These are phyloP conservation scores for Stereocaulon alpinum DNA, from an alignment of 495 filamentous ascomycete species.

Conservation along the genomic window DNA sequence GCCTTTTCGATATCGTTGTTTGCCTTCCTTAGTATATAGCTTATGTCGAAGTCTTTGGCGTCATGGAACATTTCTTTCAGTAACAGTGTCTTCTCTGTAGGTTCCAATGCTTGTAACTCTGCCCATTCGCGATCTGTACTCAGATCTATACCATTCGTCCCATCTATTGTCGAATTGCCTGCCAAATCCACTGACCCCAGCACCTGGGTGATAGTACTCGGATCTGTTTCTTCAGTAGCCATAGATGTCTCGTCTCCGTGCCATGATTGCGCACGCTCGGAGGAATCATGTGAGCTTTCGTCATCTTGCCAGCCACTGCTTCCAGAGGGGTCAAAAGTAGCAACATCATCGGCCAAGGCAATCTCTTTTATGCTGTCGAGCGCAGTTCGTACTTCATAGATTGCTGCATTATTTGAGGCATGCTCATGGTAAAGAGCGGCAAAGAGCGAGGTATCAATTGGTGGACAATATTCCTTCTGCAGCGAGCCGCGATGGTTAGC, in stretches of 20 bases:
- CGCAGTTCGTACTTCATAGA: constrained; percentile 41
- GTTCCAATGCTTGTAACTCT: constrained; percentile 28
- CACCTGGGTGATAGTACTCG: constrained; percentile 32
- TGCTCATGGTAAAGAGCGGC: constrained; percentile 58
- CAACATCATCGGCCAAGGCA: constrained; percentile 53
- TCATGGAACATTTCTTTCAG: constrained; percentile 62
- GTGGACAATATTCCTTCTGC: constrained; percentile 47
- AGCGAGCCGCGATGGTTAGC: neutral
- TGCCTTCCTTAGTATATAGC: constrained; percentile 52
- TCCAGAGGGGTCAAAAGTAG: constrained; percentile 71
- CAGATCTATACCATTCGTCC: constrained; percentile 5
- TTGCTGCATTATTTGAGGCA: constrained; percentile 35
- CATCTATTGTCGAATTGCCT: constrained; percentile 22
- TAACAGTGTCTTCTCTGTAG: constrained; percentile 39
- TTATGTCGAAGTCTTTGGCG: constrained; percentile 51
- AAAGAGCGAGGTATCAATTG: constrained; percentile 53
- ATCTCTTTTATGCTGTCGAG: constrained; percentile 49
- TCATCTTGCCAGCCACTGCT: constrained; percentile 36
- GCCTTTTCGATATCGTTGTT: constrained; percentile 53
- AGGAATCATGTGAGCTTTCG: constrained; percentile 17
- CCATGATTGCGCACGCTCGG: constrained; percentile 22
- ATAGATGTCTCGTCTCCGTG: constrained; percentile 21
- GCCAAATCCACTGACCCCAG: constrained; percentile 9
- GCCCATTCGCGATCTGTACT: neutral
- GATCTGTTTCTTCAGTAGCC: constrained; percentile 31